These are phyloP conservation scores for Tuber microsphaerosporum DNA, from an alignment of 495 filamentous ascomycete genomes.

Conservation along the genomic window DNA sequence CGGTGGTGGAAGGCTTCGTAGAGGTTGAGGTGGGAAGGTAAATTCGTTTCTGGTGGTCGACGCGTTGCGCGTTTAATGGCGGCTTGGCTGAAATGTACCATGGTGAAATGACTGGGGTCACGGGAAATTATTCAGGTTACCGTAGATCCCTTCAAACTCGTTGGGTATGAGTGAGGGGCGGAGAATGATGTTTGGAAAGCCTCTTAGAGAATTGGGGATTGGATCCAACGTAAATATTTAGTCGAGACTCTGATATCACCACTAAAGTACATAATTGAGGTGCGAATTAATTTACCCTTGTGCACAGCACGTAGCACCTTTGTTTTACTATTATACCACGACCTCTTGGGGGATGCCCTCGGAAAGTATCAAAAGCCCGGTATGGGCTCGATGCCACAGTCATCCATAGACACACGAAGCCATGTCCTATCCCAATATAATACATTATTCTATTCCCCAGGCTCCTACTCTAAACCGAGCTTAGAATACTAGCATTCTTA, in stretches of 20 bases:
- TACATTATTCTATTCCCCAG: not conserved
- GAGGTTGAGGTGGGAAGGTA: not conserved
- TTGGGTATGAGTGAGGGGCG: not conserved
- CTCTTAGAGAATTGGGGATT: not conserved
- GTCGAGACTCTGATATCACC: not conserved
- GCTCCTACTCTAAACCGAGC: conserved; percentile 55
- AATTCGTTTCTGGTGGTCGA: conserved; percentile 1
- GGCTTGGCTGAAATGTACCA: not conserved
- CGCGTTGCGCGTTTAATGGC: not conserved
- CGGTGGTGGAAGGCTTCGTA: not conserved
- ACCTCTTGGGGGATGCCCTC: not conserved
- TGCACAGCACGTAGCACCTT: not conserved
- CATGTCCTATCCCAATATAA: not conserved
- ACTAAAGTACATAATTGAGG: not conserved
- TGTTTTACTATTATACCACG: not conserved
- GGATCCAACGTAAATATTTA: not conserved
- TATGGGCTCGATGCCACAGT: not conserved
- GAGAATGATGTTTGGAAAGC: not conserved
- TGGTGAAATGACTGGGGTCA: not conserved
- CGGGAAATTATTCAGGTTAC: not conserved
- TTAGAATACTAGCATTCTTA: conserved; percentile 83
- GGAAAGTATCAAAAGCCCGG: not conserved
- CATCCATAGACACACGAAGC: not conserved
- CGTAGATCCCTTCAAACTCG: not conserved
- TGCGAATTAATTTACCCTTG: not conserved